Evolutionary conservation across 768 basidiomycete genomes (phyloP), one percentile per base, ranked within the genome.

Genomic region (Trametes villosa): DNA sequence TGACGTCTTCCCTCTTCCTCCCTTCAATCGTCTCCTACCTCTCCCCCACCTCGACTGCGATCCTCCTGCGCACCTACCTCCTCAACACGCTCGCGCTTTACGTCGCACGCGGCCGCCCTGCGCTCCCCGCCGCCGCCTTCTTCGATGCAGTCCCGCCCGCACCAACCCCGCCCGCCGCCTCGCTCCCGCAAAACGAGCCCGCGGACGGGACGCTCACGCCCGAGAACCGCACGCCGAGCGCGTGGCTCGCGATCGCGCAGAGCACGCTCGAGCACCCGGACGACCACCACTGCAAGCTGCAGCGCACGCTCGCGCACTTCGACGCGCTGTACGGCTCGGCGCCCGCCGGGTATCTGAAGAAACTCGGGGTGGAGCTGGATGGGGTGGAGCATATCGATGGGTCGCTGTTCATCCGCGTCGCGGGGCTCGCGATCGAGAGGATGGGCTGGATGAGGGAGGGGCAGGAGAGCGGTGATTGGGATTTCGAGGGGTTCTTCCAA

Each of bases 1-100:
- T 89, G 41, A 91, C 88, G 0, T 87, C 87, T 8, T 77, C 82
- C 4, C 67, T 87, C 18, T 89, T 89, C 77, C 69, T 88, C n/a
- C 78, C 83, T 0, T 82, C 86, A 1, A 59, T 85, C 42, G 67
- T 81, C 51, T 65, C 70, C 5, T 63, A 64, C 27, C 72, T 68
- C 62, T 71, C 76, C 9, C 77, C 77, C 0, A 48, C 71, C 0
- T 85, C 83, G 1, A 81, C 82, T 58, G 75, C 75, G 7, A 72
- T 81, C 30, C 74, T 91, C 26, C 77, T 91, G 13, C 82, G 82
- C 18, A 75, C 80, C 3, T 86, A 87, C 71, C 79, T 90, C 63
- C 74, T 80, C 15, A 74, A 77, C 24, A 73, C 72, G 12, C 77
- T 89, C 29, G 76, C 73, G 1, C 82, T 79, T 78, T 87, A 81